Base-by-base conservation (phyloP, 257 asterid genomes). In the Scutellaria baicalensis region DNA sequence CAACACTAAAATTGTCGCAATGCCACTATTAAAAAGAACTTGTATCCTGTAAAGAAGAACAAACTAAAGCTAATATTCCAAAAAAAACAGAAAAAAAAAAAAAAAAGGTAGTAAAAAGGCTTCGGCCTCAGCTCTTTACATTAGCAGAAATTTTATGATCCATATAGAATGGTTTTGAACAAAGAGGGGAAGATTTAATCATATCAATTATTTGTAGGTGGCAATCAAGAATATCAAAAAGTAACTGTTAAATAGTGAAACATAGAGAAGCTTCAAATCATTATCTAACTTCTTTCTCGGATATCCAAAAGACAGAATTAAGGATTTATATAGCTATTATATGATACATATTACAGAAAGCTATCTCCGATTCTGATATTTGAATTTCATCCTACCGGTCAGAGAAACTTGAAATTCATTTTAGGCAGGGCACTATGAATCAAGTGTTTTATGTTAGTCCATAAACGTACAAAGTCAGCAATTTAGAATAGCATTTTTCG, bases 21-120 rank as follows among this genome's bases (percentile, higher is more conserved):
- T 83, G 56, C 97, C 96, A 81, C 98, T 87, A 59, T 93, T 93
- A 52, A 50, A 86, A 8, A 93, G 70, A 77, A 87, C 98, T 78
- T 93, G 98, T 61, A 81, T 87, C 98, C 98, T 93, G 92, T 50
- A 64, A 59, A 68, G 47, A 63, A 69, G 35, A 76, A 65, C 62
- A 16, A 50, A 5, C 12, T 16, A 27, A 12, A 72, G 36, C 44
- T 40, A 54, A 48, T 63, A 54, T 47, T 49, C 20, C 49, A 36
- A 3, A 16, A 60, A 8, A 8, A 6, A n/a, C n/a, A n/a, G n/a
- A n/a, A 23, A 3, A 6, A 17, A 57, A 27, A 27, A 2, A 27
- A 27, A 27, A 27, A 27, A 27, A 0, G 33, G 0, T 2, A 3
- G 4, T 17, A 4, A 59, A 3, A 39, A 11, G 68, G 58, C 18